Evolutionary conservation across 2,329 filamentous ascomycete species (phyloP).

Genomic region (Parascedosporium putredinis): DNA sequence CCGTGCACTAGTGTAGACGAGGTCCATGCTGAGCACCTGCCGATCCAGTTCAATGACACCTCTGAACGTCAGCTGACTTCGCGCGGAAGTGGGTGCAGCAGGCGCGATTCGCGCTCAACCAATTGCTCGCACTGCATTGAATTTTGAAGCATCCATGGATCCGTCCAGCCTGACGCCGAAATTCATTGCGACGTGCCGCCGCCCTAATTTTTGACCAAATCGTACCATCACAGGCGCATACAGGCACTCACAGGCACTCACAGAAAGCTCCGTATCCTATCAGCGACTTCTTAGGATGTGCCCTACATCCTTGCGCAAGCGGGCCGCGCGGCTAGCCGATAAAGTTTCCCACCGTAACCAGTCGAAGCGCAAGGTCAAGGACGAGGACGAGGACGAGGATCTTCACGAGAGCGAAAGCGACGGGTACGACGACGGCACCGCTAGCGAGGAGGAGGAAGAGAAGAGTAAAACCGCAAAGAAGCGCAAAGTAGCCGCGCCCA

Average conservation of each 20-base stretch:
- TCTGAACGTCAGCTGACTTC: not conserved
- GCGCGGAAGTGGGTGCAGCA: not conserved
- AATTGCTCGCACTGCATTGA: no score
- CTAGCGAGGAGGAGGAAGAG: conserved; percentile 11
- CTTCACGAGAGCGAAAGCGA: conserved; percentile 18
- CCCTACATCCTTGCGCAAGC: conserved; percentile 24
- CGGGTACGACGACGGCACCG: conserved; percentile 15
- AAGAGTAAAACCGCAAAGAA: conserved; percentile 30
- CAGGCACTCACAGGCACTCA: no score
- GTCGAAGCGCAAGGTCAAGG: conserved; percentile 19
- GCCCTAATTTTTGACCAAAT: no score
- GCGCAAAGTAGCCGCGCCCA: conserved; percentile 21
- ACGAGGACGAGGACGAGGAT: conserved; percentile 16
- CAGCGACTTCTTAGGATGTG: conserved; percentile 19
- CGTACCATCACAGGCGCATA: no score
- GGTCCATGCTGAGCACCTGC: no score
- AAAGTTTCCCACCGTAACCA: conserved; percentile 8
- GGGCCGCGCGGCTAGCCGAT: conserved; percentile 11
- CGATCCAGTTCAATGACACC: not conserved
- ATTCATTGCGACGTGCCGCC: no score
- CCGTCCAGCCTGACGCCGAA: no score
- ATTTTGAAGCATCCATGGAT: no score
- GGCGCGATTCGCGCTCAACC: not conserved
- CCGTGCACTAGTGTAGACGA: no score
- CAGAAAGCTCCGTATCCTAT: no score